phyloP scores from a whole-genome alignment of 257 asterid genomes.

The Henckelia pumila region DNA sequence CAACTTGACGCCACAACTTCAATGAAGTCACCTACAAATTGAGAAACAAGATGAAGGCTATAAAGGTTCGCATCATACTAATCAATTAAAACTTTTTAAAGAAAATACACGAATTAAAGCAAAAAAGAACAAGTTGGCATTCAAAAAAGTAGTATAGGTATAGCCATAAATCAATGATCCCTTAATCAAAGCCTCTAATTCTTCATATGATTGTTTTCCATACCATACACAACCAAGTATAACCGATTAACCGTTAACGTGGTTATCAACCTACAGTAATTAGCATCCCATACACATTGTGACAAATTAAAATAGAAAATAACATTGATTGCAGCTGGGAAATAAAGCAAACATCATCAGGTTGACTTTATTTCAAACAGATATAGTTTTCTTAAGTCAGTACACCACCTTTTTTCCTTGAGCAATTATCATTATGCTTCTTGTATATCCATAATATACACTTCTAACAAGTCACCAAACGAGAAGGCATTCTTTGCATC shows the following conservation, averaged over 20 bases:
- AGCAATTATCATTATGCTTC: background rate
- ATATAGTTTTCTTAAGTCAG: background rate
- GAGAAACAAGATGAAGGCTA: slow-evolving; percentile 22
- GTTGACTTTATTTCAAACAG: background rate
- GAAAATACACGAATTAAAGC: background rate
- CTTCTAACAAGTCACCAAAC: background rate
- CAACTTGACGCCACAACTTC: slow-evolving; percentile 96
- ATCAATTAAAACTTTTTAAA: slow-evolving; percentile 12
- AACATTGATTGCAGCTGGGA: background rate
- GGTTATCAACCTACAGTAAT: background rate
- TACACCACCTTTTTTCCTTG: background rate
- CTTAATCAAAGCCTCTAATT: slow-evolving; percentile 14
- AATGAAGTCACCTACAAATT: slow-evolving; percentile 71
- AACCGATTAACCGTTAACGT: background rate
- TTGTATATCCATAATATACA: background rate
- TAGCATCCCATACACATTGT: background rate
- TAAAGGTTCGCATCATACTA: background rate
- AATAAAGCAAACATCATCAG: background rate
- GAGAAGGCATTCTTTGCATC: background rate
- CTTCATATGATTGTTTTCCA: slow-evolving; percentile 10
- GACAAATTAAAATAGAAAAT: too few species aligned
- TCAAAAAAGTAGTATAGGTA: slow-evolving; percentile 6
- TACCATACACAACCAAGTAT: background rate
- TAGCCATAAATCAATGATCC: background rate
- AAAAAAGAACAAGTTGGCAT: background rate